These are phyloP conservation scores for Trichoderma lentiforme DNA, from an alignment of 2,329 filamentous ascomycete species.

Conservation along the genomic window DNA sequence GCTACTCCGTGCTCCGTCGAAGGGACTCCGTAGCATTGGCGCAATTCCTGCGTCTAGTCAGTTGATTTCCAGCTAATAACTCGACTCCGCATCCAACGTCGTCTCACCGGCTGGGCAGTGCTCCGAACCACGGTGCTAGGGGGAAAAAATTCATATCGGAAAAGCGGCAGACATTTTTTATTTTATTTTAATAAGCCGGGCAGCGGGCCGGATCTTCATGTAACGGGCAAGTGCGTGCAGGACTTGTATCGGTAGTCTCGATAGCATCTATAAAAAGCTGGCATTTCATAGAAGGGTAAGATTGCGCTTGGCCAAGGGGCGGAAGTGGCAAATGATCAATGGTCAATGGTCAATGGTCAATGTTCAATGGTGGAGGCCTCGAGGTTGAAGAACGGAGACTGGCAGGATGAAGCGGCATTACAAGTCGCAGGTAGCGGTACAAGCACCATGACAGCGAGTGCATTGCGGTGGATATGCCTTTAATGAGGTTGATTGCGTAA, in stretches of 20 bases:
- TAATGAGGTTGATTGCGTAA: slow-evolving; percentile 1
- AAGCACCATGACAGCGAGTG: background rate
- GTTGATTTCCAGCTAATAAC: background rate
- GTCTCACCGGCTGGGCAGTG: slow-evolving; percentile 10
- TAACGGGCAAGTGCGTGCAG: background rate
- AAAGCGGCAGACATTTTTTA: background rate
- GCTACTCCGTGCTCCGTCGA: background rate
- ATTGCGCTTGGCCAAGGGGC: slow-evolving; percentile 2
- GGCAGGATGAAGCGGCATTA: background rate
- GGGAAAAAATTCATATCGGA: background rate
- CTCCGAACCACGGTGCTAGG: background rate
- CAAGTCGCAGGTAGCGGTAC: background rate
- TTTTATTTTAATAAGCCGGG: background rate
- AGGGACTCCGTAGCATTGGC: background rate
- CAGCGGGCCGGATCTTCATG: slow-evolving; percentile 9
- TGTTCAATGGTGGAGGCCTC: background rate
- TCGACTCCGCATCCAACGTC: background rate
- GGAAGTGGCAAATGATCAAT: background rate
- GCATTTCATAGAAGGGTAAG: background rate
- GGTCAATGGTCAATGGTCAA: background rate
- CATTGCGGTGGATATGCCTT: slow-evolving; percentile 15
- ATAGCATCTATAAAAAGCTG: background rate
- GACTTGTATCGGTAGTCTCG: background rate
- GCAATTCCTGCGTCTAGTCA: background rate
- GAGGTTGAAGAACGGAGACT: slow-evolving; percentile 2